phyloP scores from a whole-genome alignment of 192 early-diverging fungal species.

The Coemansia sp. region DNA sequence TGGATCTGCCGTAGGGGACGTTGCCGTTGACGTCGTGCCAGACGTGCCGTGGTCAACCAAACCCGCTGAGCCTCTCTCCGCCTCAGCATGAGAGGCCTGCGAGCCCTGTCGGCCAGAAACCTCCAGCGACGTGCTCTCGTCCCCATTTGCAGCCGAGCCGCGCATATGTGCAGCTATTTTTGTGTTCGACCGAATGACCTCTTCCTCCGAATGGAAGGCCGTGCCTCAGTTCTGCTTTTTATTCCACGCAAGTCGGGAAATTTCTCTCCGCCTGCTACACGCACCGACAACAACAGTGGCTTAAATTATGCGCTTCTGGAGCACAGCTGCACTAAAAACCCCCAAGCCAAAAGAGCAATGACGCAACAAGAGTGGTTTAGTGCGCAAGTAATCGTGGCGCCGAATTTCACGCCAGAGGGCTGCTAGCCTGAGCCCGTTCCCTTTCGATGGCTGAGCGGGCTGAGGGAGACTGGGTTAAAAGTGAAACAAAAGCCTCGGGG shows the following conservation, averaged over 20 bases:
- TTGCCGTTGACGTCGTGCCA: background rate
- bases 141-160: constrained; percentile 14
- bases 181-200: background rate
- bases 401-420: background rate
- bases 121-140: constrained; percentile 18
- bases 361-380: background rate
- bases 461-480: background rate
- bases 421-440: background rate
- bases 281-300: background rate
- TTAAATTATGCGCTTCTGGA: background rate
- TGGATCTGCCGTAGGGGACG: constrained; percentile 3
- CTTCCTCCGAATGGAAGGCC: background rate
- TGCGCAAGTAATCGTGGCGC: background rate
- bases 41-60: background rate
- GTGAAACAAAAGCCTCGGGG: background rate
- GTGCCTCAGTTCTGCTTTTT: background rate
- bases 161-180: constrained; percentile 15
- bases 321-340: background rate
- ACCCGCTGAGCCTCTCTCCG: background rate
- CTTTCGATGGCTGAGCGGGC: background rate
- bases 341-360: background rate
- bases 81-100: background rate
- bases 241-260: background rate
- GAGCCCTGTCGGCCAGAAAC: background rate
- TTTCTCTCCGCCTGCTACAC: background rate